Percentiles rank a stretch among this genome's conserved stretches.
phyloP scores from a whole-genome alignment of 768 basidiomycete species.

The Termitomyces sp. region DNA sequence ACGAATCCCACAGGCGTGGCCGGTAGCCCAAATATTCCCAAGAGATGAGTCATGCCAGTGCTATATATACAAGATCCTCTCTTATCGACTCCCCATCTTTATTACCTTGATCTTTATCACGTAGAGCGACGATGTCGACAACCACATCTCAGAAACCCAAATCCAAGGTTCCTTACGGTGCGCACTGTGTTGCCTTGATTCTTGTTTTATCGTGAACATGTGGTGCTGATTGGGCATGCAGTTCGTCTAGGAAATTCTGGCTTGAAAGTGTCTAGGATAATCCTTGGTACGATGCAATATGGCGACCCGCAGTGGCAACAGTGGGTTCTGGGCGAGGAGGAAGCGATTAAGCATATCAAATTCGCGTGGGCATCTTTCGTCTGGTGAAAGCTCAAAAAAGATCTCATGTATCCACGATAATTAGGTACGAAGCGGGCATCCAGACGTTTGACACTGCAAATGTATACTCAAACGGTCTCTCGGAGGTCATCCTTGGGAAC shows the following conservation, averaged over 20 bases:
- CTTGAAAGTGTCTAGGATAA: conserved; percentile 42
- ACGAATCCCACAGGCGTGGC: too few species aligned
- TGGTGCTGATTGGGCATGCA: conserved; percentile 10
- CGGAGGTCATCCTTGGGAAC: conserved; percentile 64
- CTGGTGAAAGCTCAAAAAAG: background rate
- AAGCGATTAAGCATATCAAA: conserved; percentile 49
- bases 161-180: background rate
- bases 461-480: conserved; percentile 55
- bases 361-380: conserved; percentile 25
- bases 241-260: conserved; percentile 48
- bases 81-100: background rate
- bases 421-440: conserved; percentile 56
- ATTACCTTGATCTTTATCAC: background rate
- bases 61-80: too few species aligned
- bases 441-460: conserved; percentile 55
- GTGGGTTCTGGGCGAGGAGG: conserved; percentile 42
- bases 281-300: conserved; percentile 58
- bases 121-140: background rate
- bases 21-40: too few species aligned
- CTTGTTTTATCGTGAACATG: background rate
- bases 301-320: conserved; percentile 45
- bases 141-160: background rate
- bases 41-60: too few species aligned
- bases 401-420: background rate
- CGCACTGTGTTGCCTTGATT: background rate